These are phyloP conservation scores for Wakefieldia striispora DNA, from an alignment of 768 basidiomycete species.

Conservation along the genomic window DNA sequence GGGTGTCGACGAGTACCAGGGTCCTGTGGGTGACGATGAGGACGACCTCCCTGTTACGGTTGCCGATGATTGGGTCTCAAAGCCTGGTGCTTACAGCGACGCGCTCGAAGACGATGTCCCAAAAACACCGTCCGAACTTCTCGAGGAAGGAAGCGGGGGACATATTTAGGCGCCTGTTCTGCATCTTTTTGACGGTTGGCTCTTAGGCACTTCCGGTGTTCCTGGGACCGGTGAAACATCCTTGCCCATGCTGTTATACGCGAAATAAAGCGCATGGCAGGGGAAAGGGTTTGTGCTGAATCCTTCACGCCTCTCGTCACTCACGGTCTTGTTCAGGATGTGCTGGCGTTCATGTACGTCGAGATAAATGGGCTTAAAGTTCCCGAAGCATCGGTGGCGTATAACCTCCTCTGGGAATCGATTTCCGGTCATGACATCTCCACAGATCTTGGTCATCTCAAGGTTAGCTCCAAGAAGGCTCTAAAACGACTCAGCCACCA, in stretches of 20 bases:
- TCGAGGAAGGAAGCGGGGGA: slow-evolving; percentile 92
- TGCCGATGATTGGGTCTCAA: slow-evolving; percentile 22
- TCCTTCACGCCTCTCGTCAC: neutral
- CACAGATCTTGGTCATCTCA: slow-evolving; percentile 60
- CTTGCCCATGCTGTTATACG: slow-evolving; percentile 88
- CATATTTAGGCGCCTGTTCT: slow-evolving; percentile 48
- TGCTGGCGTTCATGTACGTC: slow-evolving; percentile 91
- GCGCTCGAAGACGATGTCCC: slow-evolving; percentile 32
- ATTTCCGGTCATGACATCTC: slow-evolving; percentile 74
- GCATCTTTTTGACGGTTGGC: neutral
- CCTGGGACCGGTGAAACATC: slow-evolving; percentile 99
- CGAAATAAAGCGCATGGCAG: slow-evolving; percentile 86
- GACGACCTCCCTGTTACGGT: slow-evolving; percentile 19
- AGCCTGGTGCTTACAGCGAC: slow-evolving; percentile 28
- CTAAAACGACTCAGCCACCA: slow-evolving; percentile 73
- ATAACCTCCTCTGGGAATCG: slow-evolving; percentile 88
- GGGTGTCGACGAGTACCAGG: slow-evolving; percentile 22
- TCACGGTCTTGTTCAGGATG: slow-evolving; percentile 56
- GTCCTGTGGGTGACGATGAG: slow-evolving; percentile 15
- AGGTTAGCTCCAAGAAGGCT: slow-evolving; percentile 76
- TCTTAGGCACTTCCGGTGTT: slow-evolving; percentile 90
- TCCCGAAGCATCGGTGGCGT: slow-evolving; percentile 90
- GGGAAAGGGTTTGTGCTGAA: slow-evolving; percentile 56
- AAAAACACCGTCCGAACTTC: slow-evolving; percentile 63
- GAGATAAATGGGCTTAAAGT: slow-evolving; percentile 97